Evolutionary conservation across 108 stramenopile genomes (phyloP).

Genomic region (Discostella pseudostelligera): DNA sequence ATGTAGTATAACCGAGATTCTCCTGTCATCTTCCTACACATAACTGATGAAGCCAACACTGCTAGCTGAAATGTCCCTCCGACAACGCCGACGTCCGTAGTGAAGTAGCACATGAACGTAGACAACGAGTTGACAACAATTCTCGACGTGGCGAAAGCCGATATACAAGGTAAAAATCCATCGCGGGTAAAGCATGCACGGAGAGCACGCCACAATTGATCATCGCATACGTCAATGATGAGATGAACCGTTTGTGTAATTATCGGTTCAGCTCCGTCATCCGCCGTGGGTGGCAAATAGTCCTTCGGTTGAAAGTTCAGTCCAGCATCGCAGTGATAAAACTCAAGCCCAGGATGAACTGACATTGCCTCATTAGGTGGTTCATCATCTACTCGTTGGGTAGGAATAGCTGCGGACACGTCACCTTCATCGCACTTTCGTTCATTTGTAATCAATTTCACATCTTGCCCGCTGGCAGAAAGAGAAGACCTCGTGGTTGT

Average conservation of each 20-base stretch:
- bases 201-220: conserved; percentile 64
- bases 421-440: conserved; percentile 10
- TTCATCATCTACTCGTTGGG: conserved; percentile 6
- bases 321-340: neutral
- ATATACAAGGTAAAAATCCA: conserved; percentile 70
- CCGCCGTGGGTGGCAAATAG: conserved; percentile 12
- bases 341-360: conserved; percentile 9
- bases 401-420: conserved; percentile 17
- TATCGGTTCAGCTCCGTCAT: conserved; percentile 63
- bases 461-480: neutral
- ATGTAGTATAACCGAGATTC: conserved; percentile 67
- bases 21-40: conserved; percentile 63
- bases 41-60: conserved; percentile 73
- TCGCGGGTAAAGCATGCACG: conserved; percentile 61
- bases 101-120: conserved; percentile 80
- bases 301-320: neutral
- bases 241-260: conserved; percentile 60
- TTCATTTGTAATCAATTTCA: neutral
- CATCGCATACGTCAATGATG: conserved; percentile 67
- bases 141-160: conserved; percentile 68
- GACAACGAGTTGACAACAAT: conserved; percentile 81
- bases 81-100: conserved; percentile 72
- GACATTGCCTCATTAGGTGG: conserved; percentile 3
- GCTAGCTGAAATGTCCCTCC: conserved; percentile 75
- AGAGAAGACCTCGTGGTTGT: neutral